Evolutionary conservation across 2,329 filamentous ascomycete species (phyloP), one percentile per base, ranked within the genome.

Genomic region (Penicillium expansum): DNA sequence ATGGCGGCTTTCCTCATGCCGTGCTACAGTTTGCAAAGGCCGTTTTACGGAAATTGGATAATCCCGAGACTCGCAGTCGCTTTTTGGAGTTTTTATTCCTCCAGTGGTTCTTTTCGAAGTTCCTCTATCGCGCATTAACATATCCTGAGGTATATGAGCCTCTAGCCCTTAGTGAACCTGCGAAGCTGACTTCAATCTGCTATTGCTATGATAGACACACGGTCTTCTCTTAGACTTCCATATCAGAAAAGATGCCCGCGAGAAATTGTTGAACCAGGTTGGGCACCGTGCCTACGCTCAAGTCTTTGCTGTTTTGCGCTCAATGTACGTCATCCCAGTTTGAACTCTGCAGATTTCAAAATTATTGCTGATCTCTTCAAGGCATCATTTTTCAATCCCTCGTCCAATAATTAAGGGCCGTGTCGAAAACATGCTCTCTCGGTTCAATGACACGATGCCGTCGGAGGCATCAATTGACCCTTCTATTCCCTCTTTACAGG

Each of bases 71-170:
- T 62, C 86, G 90, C 60, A 87, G 89, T 63, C 86, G 85, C 64
- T 91, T 91, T 38, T 86, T 91, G 60, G 86, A 86, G 65, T 95
- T 92, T 79, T 83, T 97, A 63, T 87, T 97, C 61, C 90, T 88
- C 67, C 89, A 92, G 70, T 99, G 93, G 86, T 87, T 97, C 60
- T 96, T 97, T 72, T 89, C 91, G 61, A 88, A 88, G 50, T 97
- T 94, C 74, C 80, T 97, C 35, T 83, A 91, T 45, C 88, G 90
- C 66, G 88, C 91, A 52, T 85, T 97, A 68, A 90, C 91, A 47
- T 90, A 94, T 68, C 94, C 94, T 11, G 94, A 99, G 82, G 92
- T 86, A 81, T 85, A 81, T 65, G 59, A 56, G 10, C 11, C 32
- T 32, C 48, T 32, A 18, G 42, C 30, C 38, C 41, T 42, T 32